These are phyloP conservation scores for Pichia nakasei DNA, from an alignment of 805 yeast genomes.

Conservation along the genomic window DNA sequence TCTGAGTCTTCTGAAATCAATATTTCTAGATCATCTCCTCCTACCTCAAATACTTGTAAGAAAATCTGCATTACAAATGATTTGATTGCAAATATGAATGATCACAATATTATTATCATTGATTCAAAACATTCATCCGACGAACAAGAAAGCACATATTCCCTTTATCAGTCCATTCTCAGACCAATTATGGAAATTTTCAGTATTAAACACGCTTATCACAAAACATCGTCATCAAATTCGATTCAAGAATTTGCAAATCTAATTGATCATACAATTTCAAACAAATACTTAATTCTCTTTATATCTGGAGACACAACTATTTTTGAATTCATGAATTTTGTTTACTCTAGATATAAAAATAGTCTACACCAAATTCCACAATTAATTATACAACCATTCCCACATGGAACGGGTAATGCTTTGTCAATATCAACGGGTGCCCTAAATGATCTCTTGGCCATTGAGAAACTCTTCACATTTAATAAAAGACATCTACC, in stretches of 20 bases:
- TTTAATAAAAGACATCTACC: conserved; percentile 7
- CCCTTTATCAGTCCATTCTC: conserved; percentile 30
- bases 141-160: not conserved
- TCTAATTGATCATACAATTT: not conserved
- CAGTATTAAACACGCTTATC: conserved; percentile 20
- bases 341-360: conserved; percentile 8
- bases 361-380: not conserved
- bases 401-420: conserved; percentile 87
- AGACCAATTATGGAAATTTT: conserved; percentile 38
- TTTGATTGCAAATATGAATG: not conserved
- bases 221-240: conserved; percentile 29
- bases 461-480: conserved; percentile 30
- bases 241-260: conserved; percentile 30
- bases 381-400: conserved; percentile 22
- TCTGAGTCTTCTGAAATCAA: not conserved
- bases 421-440: conserved; percentile 62
- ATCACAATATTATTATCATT: not conserved
- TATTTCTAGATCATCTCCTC: not conserved
- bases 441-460: conserved; percentile 24
- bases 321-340: conserved; percentile 63
- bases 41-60: not conserved
- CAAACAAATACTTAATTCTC: conserved; percentile 35
- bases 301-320: conserved; percentile 85
- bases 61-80: not conserved
- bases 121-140: not conserved